Base-by-base conservation (phyloP, 2,329 filamentous ascomycete species). In the Fusarium sp. region DNA sequence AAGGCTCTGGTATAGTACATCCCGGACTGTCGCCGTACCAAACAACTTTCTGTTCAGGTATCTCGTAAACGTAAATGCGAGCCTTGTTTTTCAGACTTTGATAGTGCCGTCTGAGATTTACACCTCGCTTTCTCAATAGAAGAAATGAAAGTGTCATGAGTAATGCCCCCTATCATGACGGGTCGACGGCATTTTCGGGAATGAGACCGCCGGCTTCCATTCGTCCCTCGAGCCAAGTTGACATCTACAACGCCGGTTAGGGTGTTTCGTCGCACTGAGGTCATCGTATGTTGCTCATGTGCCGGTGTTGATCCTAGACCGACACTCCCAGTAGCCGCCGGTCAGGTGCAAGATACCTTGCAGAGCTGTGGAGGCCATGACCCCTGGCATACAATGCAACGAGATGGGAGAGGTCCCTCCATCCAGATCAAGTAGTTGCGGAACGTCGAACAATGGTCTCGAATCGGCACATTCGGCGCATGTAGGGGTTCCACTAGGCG, bases 171-270 rank as follows among this genome's bases (percentile, higher is more conserved):
- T 39, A 23, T 30, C 48, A 44, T 37, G 60, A 50, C 43, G 51
- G 46, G 28, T 46, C 40, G 27, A 51, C 68, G 68, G 68, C 55
- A 71, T 44, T 61, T 60, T 71, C 68, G 68, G 68, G 68, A 71
- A 56, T 57, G 56, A 53, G 53, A 37, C 68, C 68, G 68, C 23
- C 68, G 46, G 60, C 50, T 66, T 47, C 65, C 60, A 67, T 60
- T 41, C 40, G 36, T 50, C 27, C 47, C 53, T 12, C 43, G 37
- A 61, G 46, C 51, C 51, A 48, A 48, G 36, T 48, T 48, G 37
- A 60, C 41, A 43, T 40, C 41, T 39, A 39, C 31, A 59, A 55
- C n/a, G 52, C 52, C 66, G 52, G 55, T 51, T 36, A 39, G 30
- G 15, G 51, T 28, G 34, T 60, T 56, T 54, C 36, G 44, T 68